These are phyloP conservation scores for Thalassiosira hispida DNA, from an alignment of 352 stramenopile species.

Conservation along the genomic window DNA sequence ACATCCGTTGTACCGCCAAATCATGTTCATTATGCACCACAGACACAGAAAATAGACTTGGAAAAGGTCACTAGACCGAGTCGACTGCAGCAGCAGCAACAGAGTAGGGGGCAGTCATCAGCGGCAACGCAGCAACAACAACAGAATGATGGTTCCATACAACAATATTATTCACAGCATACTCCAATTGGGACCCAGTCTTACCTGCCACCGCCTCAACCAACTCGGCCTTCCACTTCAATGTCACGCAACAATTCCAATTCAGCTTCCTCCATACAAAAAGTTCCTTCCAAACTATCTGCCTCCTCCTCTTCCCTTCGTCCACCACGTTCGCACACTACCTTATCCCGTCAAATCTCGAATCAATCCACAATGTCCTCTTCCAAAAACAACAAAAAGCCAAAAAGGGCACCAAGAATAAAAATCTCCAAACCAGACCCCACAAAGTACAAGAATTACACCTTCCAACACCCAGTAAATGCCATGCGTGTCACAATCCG, in stretches of 20 bases:
- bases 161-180: neutral
- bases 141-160: neutral
- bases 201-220: neutral
- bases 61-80: slow-evolving; percentile 1
- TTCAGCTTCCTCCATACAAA: neutral
- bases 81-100: neutral
- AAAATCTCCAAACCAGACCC: slow-evolving; percentile 23
- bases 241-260: too few relatives aligned
- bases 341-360: neutral
- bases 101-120: neutral
- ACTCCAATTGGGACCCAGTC: neutral
- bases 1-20: neutral
- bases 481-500: slow-evolving; percentile 54
- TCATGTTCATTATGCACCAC: neutral
- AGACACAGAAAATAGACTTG: neutral
- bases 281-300: slow-evolving; percentile 4
- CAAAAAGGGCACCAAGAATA: slow-evolving; percentile 4
- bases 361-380: slow-evolving; percentile 1
- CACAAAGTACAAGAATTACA: slow-evolving; percentile 33
- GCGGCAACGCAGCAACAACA: neutral
- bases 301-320: neutral
- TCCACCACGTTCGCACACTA: neutral
- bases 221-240: too few relatives aligned
- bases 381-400: neutral
- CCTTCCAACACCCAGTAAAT: slow-evolving; percentile 65